Percentiles rank a stretch among this genome's conserved stretches.
These are phyloP conservation scores for Coemansia guatemalensis DNA, from an alignment of 192 early-diverging fungal species.

Conservation along the genomic window DNA sequence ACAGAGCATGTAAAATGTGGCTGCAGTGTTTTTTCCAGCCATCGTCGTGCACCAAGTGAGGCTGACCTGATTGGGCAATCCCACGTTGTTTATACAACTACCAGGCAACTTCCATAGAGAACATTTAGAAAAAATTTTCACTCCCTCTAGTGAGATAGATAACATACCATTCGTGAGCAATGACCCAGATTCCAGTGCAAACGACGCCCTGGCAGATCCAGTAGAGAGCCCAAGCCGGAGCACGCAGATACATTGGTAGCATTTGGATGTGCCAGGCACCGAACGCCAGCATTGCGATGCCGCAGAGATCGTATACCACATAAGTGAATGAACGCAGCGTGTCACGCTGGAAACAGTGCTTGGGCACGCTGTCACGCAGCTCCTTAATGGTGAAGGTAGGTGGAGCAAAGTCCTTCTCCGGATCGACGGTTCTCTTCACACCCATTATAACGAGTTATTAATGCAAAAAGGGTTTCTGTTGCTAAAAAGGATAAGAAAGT, in stretches of 20 bases:
- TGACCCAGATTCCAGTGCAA: slow-evolving; percentile 87
- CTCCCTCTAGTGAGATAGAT: neutral
- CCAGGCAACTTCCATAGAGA: neutral
- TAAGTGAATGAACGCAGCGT: slow-evolving; percentile 77
- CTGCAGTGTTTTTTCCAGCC: no score
- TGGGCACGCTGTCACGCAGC: slow-evolving; percentile 84
- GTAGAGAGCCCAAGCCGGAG: slow-evolving; percentile 73
- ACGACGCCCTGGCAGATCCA: slow-evolving; percentile 85
- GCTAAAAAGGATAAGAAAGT: neutral
- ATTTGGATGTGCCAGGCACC: slow-evolving; percentile 69
- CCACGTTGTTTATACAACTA: neutral
- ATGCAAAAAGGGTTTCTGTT: neutral
- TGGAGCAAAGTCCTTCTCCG: slow-evolving; percentile 52
- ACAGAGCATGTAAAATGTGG: no score
- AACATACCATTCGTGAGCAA: slow-evolving; percentile 80
- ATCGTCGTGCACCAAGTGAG: no score
- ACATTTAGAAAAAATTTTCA: slow-evolving; percentile 3
- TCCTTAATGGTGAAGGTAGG: slow-evolving; percentile 88
- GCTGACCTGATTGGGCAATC: no score
- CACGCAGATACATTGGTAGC: slow-evolving; percentile 52
- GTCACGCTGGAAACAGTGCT: slow-evolving; percentile 90
- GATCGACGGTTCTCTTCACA: slow-evolving; percentile 36
- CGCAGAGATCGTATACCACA: slow-evolving; percentile 73
- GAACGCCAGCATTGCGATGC: slow-evolving; percentile 63
- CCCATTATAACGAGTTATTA: slow-evolving; percentile 24